Evolutionary conservation across 768 basidiomycete genomes (phyloP).

Genomic region (Boletus huronensis): DNA sequence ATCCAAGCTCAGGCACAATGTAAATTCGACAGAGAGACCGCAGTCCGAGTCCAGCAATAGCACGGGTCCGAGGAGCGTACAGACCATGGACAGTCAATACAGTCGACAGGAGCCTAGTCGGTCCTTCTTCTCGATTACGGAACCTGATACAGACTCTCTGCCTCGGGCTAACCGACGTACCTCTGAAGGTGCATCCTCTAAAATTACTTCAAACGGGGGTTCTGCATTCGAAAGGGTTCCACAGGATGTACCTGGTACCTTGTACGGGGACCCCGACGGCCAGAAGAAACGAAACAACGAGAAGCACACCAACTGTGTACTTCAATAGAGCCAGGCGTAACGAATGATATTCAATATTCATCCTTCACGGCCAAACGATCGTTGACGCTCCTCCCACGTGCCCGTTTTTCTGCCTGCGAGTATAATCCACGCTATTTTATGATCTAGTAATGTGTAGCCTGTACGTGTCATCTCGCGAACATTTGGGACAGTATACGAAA

Average conservation of each 20-base stretch:
- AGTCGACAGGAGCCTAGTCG: slow-evolving; percentile 37
- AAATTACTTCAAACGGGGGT: slow-evolving; percentile 7
- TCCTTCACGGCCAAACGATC: neutral
- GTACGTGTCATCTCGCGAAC: slow-evolving; percentile 4
- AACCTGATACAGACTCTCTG: slow-evolving; percentile 26
- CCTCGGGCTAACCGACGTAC: slow-evolving; percentile 11
- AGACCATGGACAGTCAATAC: slow-evolving; percentile 47
- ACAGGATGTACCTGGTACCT: slow-evolving; percentile 8
- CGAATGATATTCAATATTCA: no score
- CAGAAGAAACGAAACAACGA: slow-evolving; percentile 30
- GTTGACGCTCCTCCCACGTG: neutral
- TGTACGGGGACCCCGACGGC: slow-evolving; percentile 15
- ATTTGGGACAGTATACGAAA: slow-evolving; percentile 8
- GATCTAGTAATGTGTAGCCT: slow-evolving; percentile 14
- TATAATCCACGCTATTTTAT: slow-evolving; percentile 16
- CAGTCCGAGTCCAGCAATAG: slow-evolving; percentile 58
- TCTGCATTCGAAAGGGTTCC: slow-evolving; percentile 7
- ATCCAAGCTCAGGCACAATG: slow-evolving; percentile 37
- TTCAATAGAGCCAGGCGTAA: slow-evolving; percentile 21
- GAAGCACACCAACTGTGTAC: slow-evolving; percentile 22
- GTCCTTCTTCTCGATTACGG: slow-evolving; percentile 34
- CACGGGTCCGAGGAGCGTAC: slow-evolving; percentile 55
- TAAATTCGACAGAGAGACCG: slow-evolving; percentile 44
- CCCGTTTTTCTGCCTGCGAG: neutral
- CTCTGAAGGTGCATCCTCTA: slow-evolving; percentile 22